Percentiles rank a stretch among this genome's conserved stretches.
Conservation (phyloP, 768 basidiomycete genomes). For the Tricholoma sp. region DNA sequence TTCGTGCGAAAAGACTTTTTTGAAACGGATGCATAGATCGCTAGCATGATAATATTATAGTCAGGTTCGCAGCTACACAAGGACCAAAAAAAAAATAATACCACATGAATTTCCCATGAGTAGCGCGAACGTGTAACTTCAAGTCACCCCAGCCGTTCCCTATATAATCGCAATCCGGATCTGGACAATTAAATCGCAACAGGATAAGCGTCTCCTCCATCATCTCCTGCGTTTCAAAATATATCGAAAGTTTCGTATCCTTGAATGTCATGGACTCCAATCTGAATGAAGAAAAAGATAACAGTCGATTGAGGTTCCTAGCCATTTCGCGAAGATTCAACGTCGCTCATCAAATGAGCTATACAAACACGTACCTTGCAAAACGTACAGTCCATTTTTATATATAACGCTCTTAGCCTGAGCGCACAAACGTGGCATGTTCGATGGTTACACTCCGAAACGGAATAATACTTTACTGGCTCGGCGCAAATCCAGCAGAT, state of each 20-base stretch:
- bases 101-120: constrained; percentile 82
- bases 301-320: constrained; percentile 72
- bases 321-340: neutral
- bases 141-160: constrained; percentile 88
- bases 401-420: constrained; percentile 86
- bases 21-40: constrained; percentile 80
- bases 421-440: constrained; percentile 95
- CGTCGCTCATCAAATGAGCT: neutral
- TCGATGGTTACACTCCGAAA: constrained; percentile 88
- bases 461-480: constrained; percentile 82
- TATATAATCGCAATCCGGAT: constrained; percentile 74
- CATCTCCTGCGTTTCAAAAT: constrained; percentile 87
- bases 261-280: constrained; percentile 55
- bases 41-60: constrained; percentile 30
- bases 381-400: constrained; percentile 90
- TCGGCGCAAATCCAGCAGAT: constrained; percentile 96
- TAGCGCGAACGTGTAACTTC: constrained; percentile 73
- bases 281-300: constrained; percentile 65
- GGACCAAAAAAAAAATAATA: no score
- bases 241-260: constrained; percentile 69
- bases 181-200: constrained; percentile 93
- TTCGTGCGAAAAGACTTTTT: constrained; percentile 96
- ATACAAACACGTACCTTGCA: constrained; percentile 81
- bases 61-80: no score
- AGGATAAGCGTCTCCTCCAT: constrained; percentile 93